Base-by-base conservation (phyloP, 2,329 filamentous ascomycete genomes). In the Phyllosticta citriasiana region DNA sequence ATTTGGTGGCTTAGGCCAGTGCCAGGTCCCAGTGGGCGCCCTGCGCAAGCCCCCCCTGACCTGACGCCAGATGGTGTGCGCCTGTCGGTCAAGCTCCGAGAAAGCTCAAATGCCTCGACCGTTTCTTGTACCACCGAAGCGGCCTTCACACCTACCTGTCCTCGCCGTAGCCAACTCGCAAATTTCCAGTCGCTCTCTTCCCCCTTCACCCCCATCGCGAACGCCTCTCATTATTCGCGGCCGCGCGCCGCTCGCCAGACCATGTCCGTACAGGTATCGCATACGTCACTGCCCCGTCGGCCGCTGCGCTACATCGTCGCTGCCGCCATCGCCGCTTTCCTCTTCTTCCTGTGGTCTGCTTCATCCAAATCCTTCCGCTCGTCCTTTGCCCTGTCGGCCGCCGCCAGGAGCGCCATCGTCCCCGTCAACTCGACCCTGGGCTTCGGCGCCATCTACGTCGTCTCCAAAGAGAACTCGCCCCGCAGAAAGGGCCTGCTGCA, bases 371-470 rank as follows among this genome's bases (percentile, higher is more conserved):
- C 30, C 55, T 24, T 53, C 40, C 16, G 22, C 35, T 57, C 60
- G 55, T 47, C 60, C 25, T 55, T 57, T 35, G n/a, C n/a, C 25
- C n/a, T n/a, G 6, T 51, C 47, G 26, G 7, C 50, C 2, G 55
- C 53, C 40, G 50, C 47, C 33, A 26, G 52, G 19, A 24, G 47
- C 9, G 57, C 51, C 56, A 50, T 62, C 22, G 33, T 53, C 9
- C 66, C 71, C 50, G 69, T 72, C 9, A 74, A 74, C 65, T 65
- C 66, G 22, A 74, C 73, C 1, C 62, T 74, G 47, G 73, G 73
- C 63, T 78, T 78, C 62, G 76, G 76, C 56, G 71, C 73, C 25
- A 67, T 78, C 40, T 66, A 74, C 22, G 75, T 72, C 51, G 75
- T 78, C 33, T 77, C 76, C 19, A 72, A 72, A 57, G 66, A 71